A percentile compares a stretch with the other conserved stretches of the same genome.
Evolutionary conservation across 2,329 filamentous ascomycete species (phyloP).

Genomic region (Ambrosiella xylebori): DNA sequence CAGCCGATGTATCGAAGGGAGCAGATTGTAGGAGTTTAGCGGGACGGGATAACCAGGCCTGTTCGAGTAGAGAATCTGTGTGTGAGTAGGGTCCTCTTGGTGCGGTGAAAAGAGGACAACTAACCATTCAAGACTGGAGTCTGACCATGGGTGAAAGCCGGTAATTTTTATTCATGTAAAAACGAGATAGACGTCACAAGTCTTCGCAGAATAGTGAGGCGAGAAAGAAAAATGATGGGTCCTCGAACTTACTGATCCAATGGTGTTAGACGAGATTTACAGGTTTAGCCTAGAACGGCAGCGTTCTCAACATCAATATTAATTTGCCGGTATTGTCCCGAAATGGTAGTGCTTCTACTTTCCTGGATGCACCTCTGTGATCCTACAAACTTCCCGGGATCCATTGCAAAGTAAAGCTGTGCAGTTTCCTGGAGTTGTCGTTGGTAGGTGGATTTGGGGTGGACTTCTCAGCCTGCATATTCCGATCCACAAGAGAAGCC

Average conservation of each 20-base stretch:
- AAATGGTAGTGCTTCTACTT: neutral
- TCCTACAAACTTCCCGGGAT: neutral
- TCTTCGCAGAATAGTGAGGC: neutral
- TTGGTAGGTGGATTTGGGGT: neutral
- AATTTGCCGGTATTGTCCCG: conserved; percentile 4
- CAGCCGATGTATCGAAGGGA: neutral
- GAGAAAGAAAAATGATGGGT: neutral
- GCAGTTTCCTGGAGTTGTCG: neutral
- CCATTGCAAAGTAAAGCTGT: neutral
- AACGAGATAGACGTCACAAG: neutral
- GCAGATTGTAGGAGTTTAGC: neutral
- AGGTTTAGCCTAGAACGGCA: neutral
- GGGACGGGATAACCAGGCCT: too few relatives aligned
- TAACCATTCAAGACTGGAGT: neutral
- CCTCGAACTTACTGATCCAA: conserved; percentile 1
- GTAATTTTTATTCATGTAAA: too few relatives aligned
- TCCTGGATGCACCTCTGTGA: neutral
- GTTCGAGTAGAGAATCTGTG: too few relatives aligned
- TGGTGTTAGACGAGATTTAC: conserved; percentile 1
- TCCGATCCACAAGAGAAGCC: neutral
- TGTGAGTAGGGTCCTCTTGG: neutral
- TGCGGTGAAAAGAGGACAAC: neutral
- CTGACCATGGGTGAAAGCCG: neutral
- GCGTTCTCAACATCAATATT: neutral
- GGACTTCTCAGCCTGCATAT: neutral